phyloP scores from a whole-genome alignment of 768 basidiomycete species.

The Lactarius vividus region DNA sequence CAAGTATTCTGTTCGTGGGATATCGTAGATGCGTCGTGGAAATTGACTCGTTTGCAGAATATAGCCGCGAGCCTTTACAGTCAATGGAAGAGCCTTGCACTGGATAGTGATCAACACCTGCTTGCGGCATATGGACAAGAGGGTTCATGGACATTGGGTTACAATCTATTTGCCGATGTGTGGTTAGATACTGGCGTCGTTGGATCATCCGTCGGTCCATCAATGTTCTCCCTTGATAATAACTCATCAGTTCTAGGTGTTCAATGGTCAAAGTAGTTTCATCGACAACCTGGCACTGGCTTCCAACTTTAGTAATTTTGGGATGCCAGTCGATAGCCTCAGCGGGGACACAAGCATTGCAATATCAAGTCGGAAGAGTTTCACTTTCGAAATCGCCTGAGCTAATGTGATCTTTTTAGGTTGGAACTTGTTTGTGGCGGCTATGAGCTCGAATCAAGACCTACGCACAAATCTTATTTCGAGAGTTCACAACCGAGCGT shows the following conservation, averaged over 20 bases:
- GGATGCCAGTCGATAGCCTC: constrained; percentile 19
- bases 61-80: not conserved
- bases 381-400: not conserved
- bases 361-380: not conserved
- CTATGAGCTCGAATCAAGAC: not conserved
- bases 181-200: constrained; percentile 56
- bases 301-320: constrained; percentile 5
- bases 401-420: constrained; percentile 2
- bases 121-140: constrained; percentile 9
- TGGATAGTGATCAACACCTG: constrained; percentile 9
- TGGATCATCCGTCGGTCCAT: constrained; percentile 24
- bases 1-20: constrained; percentile 32
- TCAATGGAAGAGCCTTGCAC: constrained; percentile 20
- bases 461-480: constrained; percentile 14
- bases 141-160: constrained; percentile 54
- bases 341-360: not conserved
- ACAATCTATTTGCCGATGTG: constrained; percentile 63
- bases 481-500: constrained; percentile 14
- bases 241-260: constrained; percentile 15
- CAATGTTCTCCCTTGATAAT: not conserved
- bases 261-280: constrained; percentile 7
- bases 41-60: constrained; percentile 4
- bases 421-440: not conserved
- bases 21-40: not conserved
- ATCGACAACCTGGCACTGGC: not conserved